Base-by-base conservation (phyloP, 1,139 yeast genomes). In the Candida sp. region DNA sequence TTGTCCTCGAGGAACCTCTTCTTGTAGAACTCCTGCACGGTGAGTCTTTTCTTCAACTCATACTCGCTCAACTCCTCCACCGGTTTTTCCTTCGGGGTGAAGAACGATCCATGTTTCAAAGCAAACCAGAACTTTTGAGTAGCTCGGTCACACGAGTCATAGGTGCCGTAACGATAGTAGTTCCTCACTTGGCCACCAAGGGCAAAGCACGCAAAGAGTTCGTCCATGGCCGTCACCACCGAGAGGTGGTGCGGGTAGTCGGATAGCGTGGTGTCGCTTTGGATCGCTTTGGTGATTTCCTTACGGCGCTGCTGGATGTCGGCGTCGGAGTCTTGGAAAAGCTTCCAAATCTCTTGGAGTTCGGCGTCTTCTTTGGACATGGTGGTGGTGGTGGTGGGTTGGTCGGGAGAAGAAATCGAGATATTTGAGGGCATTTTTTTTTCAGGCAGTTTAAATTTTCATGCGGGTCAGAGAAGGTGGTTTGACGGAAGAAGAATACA, bases 171-270 rank as follows among this genome's bases (percentile, higher is more conserved):
- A 48, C 98, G 72, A 65, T 93, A 93, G 62, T 89, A 87, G 67
- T 88, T 81, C 56, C 94, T 81, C 31, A 89, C 72, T 65, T 92
- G 97, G 1, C 97, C 97, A 2, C 98, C 98, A 3, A 92, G 65
- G 0, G 97, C 89, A 72, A 90, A 91, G 66, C 98, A 93, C 47
- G 84, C 86, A 46, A 92, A 80, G 35, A 93, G 73, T 62, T 90
- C 96, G 67, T 93, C 97, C 67, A 93, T 86, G 0, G 96, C 96
- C 40, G 93, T 90, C 47, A 88, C 74, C 22, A 76, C 64, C 9
- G 78, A 68, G 49, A 77, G 59, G 34, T 69, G 68, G 9, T 68
- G 62, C 2, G 81, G 81, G 49, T 69, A 77, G 34, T 73, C 68
- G 40, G 72, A 67, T 5, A 68, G 62, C 25, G 61, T 47, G 33